Evolutionary conservation across 192 early-diverging fungal genomes (phyloP), one percentile per base, ranked within the genome.

Genomic region (Backusella psychrophila): DNA sequence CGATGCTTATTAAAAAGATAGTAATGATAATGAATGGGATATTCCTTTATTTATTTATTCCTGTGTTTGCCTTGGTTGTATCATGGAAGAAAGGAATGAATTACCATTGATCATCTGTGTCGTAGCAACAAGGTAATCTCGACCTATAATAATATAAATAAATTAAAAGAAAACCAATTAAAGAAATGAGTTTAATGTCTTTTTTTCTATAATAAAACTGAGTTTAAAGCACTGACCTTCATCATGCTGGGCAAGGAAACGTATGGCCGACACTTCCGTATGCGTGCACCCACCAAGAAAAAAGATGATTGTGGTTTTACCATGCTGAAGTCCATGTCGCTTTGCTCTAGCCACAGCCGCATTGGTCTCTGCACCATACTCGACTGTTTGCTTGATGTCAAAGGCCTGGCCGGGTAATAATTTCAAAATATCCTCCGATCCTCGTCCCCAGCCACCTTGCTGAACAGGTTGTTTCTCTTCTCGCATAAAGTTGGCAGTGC

Each of bases 271-370:
- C 21, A 98, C 90, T 84, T 99, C 97, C 4, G 97, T 94, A 38
- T 87, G 93, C 0, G 97, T 98, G 81, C 97, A 98, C 19, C 97
- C 97, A 42, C 97, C 97, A 12, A 99, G 84, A 78, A 98, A 99
- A 67, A 99, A 91, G 1, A 99, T 90, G 53, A 99, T 77, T 7
- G 97, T 97, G 4, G 81, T 82, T 34, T 77, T 75, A 19, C 56
- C 49, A 56, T 82, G 77, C 6, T 77, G 77, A 0, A 73, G 38
- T 0, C 74, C 75, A 38, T 79, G 69, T 63, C 81, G 53, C 72
- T 79, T 82, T 3, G 75, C 81, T 23, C 77, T 63, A 0, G 77
- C 77, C 6, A 74, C 42, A 0, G 81, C 75, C 19, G 75, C 81
- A 76, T 78, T 79, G 14, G 77, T 72, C 42, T 79, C 75, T 7